A percentile compares a stretch with the other conserved stretches of the same genome.
Conservation (phyloP, 1,139 yeast genomes). For the Lodderomyces jiufengensis region DNA sequence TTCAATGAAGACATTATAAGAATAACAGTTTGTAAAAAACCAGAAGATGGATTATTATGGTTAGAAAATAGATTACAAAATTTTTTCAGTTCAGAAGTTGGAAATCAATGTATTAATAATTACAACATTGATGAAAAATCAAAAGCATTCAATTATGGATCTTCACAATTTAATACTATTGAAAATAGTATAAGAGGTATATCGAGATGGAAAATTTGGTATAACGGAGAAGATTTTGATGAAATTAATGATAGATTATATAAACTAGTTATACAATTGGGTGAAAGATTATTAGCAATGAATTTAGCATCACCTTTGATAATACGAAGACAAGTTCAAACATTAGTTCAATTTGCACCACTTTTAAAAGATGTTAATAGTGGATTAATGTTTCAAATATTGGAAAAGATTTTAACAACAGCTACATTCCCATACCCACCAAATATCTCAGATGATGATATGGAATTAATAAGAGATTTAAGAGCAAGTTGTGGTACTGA, state of each 20-base stretch:
- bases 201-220: slow-evolving; percentile 97
- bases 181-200: slow-evolving; percentile 92
- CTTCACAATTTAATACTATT: slow-evolving; percentile 79
- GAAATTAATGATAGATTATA: slow-evolving; percentile 54
- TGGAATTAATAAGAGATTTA: slow-evolving; percentile 80
- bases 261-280: slow-evolving; percentile 66
- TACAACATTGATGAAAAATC: slow-evolving; percentile 58
- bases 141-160: slow-evolving; percentile 70
- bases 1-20: slow-evolving; percentile 89
- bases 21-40: slow-evolving; percentile 79
- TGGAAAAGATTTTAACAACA: slow-evolving; percentile 83
- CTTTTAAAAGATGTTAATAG: slow-evolving; percentile 66
- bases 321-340: slow-evolving; percentile 82
- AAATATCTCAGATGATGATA: slow-evolving; percentile 63
- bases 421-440: slow-evolving; percentile 83
- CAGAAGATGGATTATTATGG: slow-evolving; percentile 81
- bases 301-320: slow-evolving; percentile 76
- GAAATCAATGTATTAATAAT: slow-evolving; percentile 58
- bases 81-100: slow-evolving; percentile 74
- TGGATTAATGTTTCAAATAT: slow-evolving; percentile 69
- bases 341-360: slow-evolving; percentile 96
- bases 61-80: slow-evolving; percentile 66
- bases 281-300: slow-evolving; percentile 73
- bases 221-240: slow-evolving; percentile 60
- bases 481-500: slow-evolving; percentile 95